Evolutionary conservation across 1,284 basidiomycete species (phyloP).

Genomic region (Microbotryum violaceum): DNA sequence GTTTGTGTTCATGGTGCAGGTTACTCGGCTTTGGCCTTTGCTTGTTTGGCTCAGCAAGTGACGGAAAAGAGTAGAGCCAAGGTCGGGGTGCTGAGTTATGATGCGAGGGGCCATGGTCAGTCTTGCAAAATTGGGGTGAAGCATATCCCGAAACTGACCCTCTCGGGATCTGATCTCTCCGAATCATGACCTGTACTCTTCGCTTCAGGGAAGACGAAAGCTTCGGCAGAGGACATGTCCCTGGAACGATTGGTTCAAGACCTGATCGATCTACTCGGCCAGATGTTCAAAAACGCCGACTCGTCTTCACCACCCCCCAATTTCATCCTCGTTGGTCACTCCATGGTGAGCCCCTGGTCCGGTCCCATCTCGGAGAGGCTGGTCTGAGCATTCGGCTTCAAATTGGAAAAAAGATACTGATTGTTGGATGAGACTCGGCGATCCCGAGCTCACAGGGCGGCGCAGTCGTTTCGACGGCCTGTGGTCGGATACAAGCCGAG

Average conservation of each 20-base stretch:
- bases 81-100: slow-evolving; percentile 73
- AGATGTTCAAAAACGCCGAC: slow-evolving; percentile 58
- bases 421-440: too few relatives aligned
- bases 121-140: background rate
- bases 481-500: slow-evolving; percentile 56
- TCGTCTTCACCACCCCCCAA: slow-evolving; percentile 57
- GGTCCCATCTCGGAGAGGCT: too few relatives aligned
- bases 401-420: too few relatives aligned
- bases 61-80: slow-evolving; percentile 56
- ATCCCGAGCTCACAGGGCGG: slow-evolving; percentile 54
- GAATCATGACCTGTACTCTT: background rate
- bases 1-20: slow-evolving; percentile 94
- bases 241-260: slow-evolving; percentile 64
- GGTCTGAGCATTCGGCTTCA: too few relatives aligned
- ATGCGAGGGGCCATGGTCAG: slow-evolving; percentile 83
- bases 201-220: slow-evolving; percentile 25
- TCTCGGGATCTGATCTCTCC: background rate
- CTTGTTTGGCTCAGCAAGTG: slow-evolving; percentile 74
- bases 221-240: slow-evolving; percentile 49
- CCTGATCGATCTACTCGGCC: slow-evolving; percentile 58
- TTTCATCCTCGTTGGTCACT: slow-evolving; percentile 49
- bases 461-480: slow-evolving; percentile 67
- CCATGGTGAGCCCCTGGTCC: slow-evolving; percentile 39
- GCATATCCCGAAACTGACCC: background rate
- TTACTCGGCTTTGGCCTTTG: slow-evolving; percentile 79